phyloP scores from a whole-genome alignment of 306 rosid species.

The Malus orientalis region DNA sequence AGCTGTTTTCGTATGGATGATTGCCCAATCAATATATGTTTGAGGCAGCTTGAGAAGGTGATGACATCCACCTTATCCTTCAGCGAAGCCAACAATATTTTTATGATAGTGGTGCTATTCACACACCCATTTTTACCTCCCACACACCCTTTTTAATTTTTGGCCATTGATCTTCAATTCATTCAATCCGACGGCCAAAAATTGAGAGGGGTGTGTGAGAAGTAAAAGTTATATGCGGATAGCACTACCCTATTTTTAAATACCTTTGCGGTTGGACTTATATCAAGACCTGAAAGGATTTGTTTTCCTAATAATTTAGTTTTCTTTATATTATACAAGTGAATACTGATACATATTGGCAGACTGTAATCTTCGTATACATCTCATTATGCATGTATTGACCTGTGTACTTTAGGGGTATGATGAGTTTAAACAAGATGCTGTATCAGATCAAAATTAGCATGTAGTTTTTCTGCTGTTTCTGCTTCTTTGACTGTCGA shows the following conservation, averaged over 20 bases:
- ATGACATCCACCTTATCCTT: background rate
- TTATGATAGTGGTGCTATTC: background rate
- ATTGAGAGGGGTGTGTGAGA: too few species aligned
- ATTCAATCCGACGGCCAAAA: too few species aligned
- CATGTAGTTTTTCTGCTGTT: background rate
- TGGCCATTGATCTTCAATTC: too few species aligned
- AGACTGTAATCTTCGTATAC: background rate
- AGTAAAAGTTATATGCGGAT: too few species aligned
- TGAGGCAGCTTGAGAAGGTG: background rate
- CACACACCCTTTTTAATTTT: too few species aligned
- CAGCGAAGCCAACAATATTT: background rate
- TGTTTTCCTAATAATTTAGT: background rate
- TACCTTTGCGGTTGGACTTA: background rate
- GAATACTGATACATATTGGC: background rate
- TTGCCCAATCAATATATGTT: background rate
- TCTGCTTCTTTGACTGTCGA: background rate
- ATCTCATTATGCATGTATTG: background rate
- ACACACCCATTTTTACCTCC: too few species aligned
- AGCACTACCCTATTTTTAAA: background rate
- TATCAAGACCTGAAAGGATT: background rate
- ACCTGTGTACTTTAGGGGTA: background rate
- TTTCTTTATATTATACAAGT: background rate
- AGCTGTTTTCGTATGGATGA: background rate
- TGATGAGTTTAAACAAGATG: background rate
- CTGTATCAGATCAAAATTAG: background rate